These are phyloP conservation scores for Coemansia sp. DNA, from an alignment of 192 early-diverging fungal genomes.

Conservation along the genomic window DNA sequence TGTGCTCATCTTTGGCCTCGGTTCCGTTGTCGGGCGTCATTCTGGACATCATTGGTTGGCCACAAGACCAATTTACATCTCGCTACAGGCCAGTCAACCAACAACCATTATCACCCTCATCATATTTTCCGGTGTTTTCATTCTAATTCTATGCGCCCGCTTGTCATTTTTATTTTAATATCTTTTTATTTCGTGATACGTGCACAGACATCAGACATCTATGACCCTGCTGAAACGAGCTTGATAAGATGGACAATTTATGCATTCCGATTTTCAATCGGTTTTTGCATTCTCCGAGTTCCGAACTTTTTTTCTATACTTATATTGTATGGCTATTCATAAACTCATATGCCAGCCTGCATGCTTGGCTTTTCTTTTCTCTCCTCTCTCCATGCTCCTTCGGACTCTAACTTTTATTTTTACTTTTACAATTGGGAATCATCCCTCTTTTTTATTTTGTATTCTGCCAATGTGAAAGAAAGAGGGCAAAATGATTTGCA, in stretches of 20 bases:
- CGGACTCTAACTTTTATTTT: neutral
- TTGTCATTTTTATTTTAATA: neutral
- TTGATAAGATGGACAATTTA: neutral
- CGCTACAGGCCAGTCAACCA: slow-evolving; percentile 22
- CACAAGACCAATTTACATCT: slow-evolving; percentile 16
- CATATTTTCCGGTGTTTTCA: neutral
- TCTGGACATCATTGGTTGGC: slow-evolving; percentile 54
- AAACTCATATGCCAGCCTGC: too few relatives aligned
- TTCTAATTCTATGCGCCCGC: neutral
- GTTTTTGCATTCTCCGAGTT: slow-evolving; percentile 5
- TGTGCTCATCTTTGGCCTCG: slow-evolving; percentile 60
- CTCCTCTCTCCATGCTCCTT: too few relatives aligned
- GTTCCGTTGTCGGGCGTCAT: slow-evolving; percentile 55
- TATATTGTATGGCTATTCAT: neutral
- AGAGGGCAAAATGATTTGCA: slow-evolving; percentile 6
- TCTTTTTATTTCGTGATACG: neutral
- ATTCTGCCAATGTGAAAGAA: neutral
- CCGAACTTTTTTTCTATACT: slow-evolving; percentile 4
- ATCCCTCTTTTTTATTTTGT: neutral
- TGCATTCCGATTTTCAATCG: neutral
- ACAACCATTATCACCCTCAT: too few relatives aligned
- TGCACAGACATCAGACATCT: neutral
- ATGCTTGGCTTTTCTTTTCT: too few relatives aligned
- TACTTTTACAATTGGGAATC: neutral
- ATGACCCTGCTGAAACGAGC: neutral